phyloP scores from a whole-genome alignment of 768 basidiomycete species.

The Tricholoma sp. region DNA sequence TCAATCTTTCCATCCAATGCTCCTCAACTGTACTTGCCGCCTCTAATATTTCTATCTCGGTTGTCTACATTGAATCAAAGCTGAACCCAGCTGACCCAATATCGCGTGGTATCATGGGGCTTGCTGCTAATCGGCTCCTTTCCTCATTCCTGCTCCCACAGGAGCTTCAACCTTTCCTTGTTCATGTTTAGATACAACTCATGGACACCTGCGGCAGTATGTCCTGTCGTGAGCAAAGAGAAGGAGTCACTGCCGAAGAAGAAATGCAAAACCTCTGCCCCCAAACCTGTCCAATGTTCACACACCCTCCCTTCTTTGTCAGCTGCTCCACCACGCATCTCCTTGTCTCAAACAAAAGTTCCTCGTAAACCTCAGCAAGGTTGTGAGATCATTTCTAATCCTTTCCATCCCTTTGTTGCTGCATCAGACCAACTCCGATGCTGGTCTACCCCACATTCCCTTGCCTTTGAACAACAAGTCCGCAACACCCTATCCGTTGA shows the following conservation, averaged over 20 bases:
- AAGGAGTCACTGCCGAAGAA: background rate
- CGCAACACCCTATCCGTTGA: background rate
- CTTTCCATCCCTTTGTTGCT: background rate
- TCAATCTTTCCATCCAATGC: slow-evolving; percentile 24
- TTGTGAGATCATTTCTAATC: background rate
- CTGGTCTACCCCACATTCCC: background rate
- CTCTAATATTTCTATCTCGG: slow-evolving; percentile 7
- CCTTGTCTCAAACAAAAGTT: background rate
- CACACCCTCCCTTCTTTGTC: no score
- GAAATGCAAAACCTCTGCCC: no score
- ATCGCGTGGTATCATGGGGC: background rate
- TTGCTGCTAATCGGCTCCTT: background rate
- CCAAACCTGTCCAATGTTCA: no score
- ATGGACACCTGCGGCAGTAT: background rate
- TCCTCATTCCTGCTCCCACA: background rate
- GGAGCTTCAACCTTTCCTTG: background rate
- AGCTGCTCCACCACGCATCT: background rate
- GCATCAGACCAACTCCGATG: background rate
- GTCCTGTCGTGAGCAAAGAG: background rate
- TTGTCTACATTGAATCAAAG: slow-evolving; percentile 14
- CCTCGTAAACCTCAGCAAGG: background rate
- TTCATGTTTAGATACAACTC: background rate
- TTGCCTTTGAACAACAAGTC: background rate
- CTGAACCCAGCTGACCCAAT: slow-evolving; percentile 18
- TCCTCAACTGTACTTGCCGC: background rate